Conservation (phyloP, 495 filamentous ascomycete genomes). For the Melanomma pulvis-pyrius region DNA sequence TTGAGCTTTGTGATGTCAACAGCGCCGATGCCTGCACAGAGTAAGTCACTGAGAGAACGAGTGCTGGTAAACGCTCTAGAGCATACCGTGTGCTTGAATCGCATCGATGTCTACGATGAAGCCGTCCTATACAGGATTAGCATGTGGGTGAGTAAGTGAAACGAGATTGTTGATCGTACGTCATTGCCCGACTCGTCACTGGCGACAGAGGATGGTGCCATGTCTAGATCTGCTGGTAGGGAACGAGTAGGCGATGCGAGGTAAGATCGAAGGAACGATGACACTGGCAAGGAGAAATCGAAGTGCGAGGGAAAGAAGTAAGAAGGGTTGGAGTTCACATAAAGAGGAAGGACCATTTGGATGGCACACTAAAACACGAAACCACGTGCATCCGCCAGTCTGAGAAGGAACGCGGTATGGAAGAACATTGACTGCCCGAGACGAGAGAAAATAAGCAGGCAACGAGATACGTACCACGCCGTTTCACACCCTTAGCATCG, state of each 20-base stretch:
- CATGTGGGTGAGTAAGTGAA: not conserved
- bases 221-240: slow-evolving; percentile 10
- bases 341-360: not conserved
- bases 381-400: slow-evolving; percentile 3
- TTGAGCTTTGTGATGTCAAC: slow-evolving; percentile 78
- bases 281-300: not conserved
- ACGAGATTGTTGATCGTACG: slow-evolving; percentile 42
- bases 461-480: not conserved
- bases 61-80: slow-evolving; percentile 2
- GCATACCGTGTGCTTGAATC: slow-evolving; percentile 70
- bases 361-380: not conserved
- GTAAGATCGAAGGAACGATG: not conserved
- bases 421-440: not conserved
- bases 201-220: slow-evolving; percentile 56
- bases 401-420: slow-evolving; percentile 2
- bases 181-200: slow-evolving; percentile 59
- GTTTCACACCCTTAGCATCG: no score
- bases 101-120: slow-evolving; percentile 76
- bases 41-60: not conserved
- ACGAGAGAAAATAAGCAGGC: not conserved
- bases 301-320: not conserved
- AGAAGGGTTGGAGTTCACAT: not conserved
- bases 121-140: slow-evolving; percentile 30
- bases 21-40: slow-evolving; percentile 62
- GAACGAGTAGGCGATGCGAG: not conserved